Percentiles rank a stretch among this genome's conserved stretches.
Evolutionary conservation across 352 stramenopile genomes (phyloP).

Genomic region (Phytophthora citricola): DNA sequence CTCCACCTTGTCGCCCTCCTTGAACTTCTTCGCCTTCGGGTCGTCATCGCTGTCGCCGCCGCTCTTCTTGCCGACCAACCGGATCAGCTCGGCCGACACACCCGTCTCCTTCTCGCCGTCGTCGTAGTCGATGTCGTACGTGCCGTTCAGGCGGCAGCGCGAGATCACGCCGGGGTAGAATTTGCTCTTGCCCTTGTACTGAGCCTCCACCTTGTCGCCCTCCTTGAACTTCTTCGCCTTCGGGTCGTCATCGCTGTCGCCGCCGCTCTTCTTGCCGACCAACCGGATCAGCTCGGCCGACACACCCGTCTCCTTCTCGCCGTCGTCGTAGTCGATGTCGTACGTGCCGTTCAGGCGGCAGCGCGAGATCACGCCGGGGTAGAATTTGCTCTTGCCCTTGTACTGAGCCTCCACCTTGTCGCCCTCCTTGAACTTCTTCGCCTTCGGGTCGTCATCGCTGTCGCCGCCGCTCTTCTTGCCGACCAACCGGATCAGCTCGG

Average conservation of each 20-base stretch:
- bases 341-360: constrained; percentile 74
- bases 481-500: constrained; percentile 43
- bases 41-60: constrained; percentile 25
- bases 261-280: constrained; percentile 25
- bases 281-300: constrained; percentile 45
- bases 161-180: constrained; percentile 81
- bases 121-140: constrained; percentile 83
- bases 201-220: too few relatives aligned
- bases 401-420: too few relatives aligned
- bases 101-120: constrained; percentile 77
- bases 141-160: constrained; percentile 63
- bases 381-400: constrained; percentile 69
- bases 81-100: constrained; percentile 54
- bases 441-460: constrained; percentile 26
- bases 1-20: too few relatives aligned
- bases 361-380: constrained; percentile 67
- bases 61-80: constrained; percentile 25
- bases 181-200: constrained; percentile 64
- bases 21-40: constrained; percentile 32
- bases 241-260: constrained; percentile 27
- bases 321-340: constrained; percentile 85
- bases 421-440: constrained; percentile 37
- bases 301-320: constrained; percentile 71
- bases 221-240: constrained; percentile 34
- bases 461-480: constrained; percentile 27